These are phyloP conservation scores for Sphaerulina populicola DNA, from an alignment of 2,329 filamentous ascomycete species.

Conservation along the genomic window DNA sequence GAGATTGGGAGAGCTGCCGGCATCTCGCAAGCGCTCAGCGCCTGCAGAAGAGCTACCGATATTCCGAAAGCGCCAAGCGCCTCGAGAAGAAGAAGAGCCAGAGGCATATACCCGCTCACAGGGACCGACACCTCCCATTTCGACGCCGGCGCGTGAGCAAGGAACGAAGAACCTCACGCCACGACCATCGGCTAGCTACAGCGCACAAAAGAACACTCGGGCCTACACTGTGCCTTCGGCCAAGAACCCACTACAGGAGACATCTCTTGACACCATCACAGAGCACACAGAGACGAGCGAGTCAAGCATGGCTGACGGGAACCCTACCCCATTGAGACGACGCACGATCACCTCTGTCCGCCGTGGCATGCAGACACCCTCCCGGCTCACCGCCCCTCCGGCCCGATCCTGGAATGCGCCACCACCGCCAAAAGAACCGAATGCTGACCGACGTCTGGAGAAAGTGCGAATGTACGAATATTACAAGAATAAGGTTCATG, in stretches of 20 bases:
- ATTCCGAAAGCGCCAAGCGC: slow-evolving; percentile 22
- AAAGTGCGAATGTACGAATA: slow-evolving; percentile 22
- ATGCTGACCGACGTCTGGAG: slow-evolving; percentile 25
- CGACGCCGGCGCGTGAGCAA: background rate
- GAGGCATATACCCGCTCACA: slow-evolving; percentile 4
- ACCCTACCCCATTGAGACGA: slow-evolving; percentile 11
- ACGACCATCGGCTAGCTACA: slow-evolving; percentile 1
- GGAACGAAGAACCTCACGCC: slow-evolving; percentile 7
- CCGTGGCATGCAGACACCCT: slow-evolving; percentile 8
- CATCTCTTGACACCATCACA: slow-evolving; percentile 20
- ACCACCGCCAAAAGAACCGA: slow-evolving; percentile 20
- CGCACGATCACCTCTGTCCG: slow-evolving; percentile 6
- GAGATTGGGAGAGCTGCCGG: slow-evolving; percentile 15
- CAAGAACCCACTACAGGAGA: slow-evolving; percentile 5
- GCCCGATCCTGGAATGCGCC: slow-evolving; percentile 10
- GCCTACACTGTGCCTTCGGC: slow-evolving; percentile 1
- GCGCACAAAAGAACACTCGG: slow-evolving; percentile 1
- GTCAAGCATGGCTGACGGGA: slow-evolving; percentile 1
- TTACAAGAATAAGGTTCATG: slow-evolving; percentile 19
- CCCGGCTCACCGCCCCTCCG: slow-evolving; percentile 6
- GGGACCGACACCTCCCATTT: background rate
- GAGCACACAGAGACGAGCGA: slow-evolving; percentile 19
- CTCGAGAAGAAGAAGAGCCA: slow-evolving; percentile 12
- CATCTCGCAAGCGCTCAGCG: slow-evolving; percentile 23
- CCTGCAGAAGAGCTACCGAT: slow-evolving; percentile 16